These are phyloP conservation scores for Plantago ovata DNA, from an alignment of 257 asterid genomes.

Conservation along the genomic window DNA sequence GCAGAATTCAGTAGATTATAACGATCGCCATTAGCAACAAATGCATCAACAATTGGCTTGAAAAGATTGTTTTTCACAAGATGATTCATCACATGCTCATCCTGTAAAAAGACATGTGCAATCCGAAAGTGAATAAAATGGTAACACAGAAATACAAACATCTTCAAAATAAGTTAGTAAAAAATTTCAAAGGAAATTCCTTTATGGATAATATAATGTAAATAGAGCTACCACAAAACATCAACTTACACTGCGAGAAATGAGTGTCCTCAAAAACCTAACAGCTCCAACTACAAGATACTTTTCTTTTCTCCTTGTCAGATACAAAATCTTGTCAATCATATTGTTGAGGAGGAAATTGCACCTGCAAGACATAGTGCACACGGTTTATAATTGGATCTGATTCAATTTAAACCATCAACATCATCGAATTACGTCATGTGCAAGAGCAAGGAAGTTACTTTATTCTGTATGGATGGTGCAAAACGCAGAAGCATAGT, in stretches of 20 bases:
- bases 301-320: constrained; percentile 87
- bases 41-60: constrained; percentile 79
- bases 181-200: neutral
- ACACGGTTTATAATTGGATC: constrained; percentile 7
- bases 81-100: constrained; percentile 85
- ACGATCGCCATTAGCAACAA: constrained; percentile 83
- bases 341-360: constrained; percentile 81
- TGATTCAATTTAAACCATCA: constrained; percentile 4
- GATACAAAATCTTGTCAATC: constrained; percentile 74
- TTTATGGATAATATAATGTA: neutral
- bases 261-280: constrained; percentile 80
- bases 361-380: constrained; percentile 54
- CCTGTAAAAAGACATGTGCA: constrained; percentile 51
- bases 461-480: constrained; percentile 93
- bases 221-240: neutral
- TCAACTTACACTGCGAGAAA: constrained; percentile 83
- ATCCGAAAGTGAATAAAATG: constrained; percentile 5
- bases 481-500: constrained; percentile 88
- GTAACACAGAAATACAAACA: constrained; percentile 6
- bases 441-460: constrained; percentile 30
- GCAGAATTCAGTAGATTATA: constrained; percentile 96
- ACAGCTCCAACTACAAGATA: constrained; percentile 88
- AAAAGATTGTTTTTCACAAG: constrained; percentile 70
- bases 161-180: neutral
- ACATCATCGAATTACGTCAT: constrained; percentile 14